Evolutionary conservation across 2,329 filamentous ascomycete genomes (phyloP).

Genomic region (Hypoxylon sp.): DNA sequence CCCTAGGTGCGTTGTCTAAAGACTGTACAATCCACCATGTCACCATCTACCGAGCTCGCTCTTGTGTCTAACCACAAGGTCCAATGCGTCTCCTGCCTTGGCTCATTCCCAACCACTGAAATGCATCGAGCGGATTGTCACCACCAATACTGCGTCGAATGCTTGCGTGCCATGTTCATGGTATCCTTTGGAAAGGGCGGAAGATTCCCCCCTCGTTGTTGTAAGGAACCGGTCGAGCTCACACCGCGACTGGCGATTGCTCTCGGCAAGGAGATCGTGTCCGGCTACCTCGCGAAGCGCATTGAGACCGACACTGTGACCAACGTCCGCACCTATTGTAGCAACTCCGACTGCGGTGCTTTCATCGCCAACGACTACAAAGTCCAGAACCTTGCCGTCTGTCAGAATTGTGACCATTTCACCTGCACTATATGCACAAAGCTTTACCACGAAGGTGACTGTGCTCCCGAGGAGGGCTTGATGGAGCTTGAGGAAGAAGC

Average conservation of each 20-base stretch:
- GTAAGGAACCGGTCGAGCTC: not conserved
- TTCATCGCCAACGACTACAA: conserved; percentile 12
- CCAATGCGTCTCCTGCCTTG: not conserved
- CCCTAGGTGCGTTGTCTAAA: not conserved
- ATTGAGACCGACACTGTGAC: not conserved
- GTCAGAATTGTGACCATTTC: not conserved
- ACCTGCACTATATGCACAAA: conserved; percentile 15
- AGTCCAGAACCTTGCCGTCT: not conserved
- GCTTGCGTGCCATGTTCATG: not conserved
- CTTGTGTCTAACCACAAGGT: not conserved
- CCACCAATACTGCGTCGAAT: not conserved
- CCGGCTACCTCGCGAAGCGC: conserved; percentile 2
- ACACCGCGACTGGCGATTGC: not conserved
- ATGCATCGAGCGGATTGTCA: not conserved
- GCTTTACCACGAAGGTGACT: conserved; percentile 16
- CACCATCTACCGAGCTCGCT: not conserved
- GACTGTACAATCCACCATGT: not conserved
- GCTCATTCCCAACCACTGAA: not conserved
- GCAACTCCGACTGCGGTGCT: not conserved
- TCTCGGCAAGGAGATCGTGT: not conserved
- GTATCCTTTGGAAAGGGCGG: conserved; percentile 11
- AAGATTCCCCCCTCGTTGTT: conserved; percentile 5
- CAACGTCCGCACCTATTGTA: not conserved
- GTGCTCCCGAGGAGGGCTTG: not conserved
- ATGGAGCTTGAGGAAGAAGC: not conserved